Conservation (phyloP, 1,284 basidiomycete species). For the Peniophora sp. region DNA sequence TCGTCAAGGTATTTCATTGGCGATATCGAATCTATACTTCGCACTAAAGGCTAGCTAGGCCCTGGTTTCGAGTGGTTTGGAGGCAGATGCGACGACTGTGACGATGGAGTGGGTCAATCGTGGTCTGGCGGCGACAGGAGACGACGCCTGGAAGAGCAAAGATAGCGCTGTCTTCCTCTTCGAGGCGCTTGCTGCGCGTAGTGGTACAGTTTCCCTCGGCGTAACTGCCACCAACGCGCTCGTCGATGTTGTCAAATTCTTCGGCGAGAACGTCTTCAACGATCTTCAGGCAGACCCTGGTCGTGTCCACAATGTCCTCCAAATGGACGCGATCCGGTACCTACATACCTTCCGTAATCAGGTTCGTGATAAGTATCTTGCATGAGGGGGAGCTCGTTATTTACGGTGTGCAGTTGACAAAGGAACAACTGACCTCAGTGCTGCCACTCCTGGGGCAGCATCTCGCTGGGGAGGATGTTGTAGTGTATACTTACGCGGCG, state of each 20-base stretch:
- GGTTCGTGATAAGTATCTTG: conserved; percentile 29
- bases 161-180: conserved; percentile 95
- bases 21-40: too few relatives aligned
- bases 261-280: conserved; percentile 84
- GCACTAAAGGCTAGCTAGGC: conserved; percentile 18
- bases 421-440: conserved; percentile 89
- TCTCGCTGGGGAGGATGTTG: conserved; percentile 75
- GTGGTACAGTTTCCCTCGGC: conserved; percentile 82
- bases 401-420: conserved; percentile 62
- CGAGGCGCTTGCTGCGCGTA: conserved; percentile 84
- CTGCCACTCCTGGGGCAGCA: conserved; percentile 86
- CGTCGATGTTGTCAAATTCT: conserved; percentile 94
- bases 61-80: conserved; percentile 72
- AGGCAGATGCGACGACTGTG: conserved; percentile 79
- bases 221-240: conserved; percentile 91
- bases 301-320: conserved; percentile 81
- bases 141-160: conserved; percentile 86
- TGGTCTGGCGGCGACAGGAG: conserved; percentile 61
- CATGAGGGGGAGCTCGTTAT: neutral
- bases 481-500: conserved; percentile 84
- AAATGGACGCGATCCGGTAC: conserved; percentile 95
- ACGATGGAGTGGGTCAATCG: conserved; percentile 77
- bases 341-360: conserved; percentile 94
- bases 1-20: conserved; percentile 50
- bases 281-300: conserved; percentile 75